These are phyloP conservation scores for Suhomyces anneliseae DNA, from an alignment of 1,139 yeast genomes.

Conservation along the genomic window DNA sequence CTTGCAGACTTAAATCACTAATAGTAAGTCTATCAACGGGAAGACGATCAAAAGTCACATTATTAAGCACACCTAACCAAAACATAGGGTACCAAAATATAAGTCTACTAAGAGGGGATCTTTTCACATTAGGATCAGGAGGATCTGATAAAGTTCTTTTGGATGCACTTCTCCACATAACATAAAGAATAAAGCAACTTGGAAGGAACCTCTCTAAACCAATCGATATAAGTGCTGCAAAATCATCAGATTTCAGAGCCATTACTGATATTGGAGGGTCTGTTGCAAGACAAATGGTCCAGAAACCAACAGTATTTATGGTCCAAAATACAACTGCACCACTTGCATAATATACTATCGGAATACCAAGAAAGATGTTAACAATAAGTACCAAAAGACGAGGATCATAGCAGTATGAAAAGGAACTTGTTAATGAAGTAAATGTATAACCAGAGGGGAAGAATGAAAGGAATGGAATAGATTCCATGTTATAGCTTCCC, in stretches of 20 bases:
- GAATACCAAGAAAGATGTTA: constrained; percentile 60
- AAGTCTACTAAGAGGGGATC: constrained; percentile 52
- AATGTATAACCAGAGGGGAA: constrained; percentile 77
- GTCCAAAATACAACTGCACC: constrained; percentile 66
- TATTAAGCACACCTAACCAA: constrained; percentile 85
- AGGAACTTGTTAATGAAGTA: constrained; percentile 27
- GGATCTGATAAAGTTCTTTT: constrained; percentile 29
- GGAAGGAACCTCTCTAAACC: constrained; percentile 80
- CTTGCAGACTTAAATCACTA: constrained; percentile 66
- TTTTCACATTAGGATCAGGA: neutral
- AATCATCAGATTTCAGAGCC: constrained; percentile 52
- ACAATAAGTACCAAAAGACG: constrained; percentile 55
- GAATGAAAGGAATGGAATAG: constrained; percentile 65
- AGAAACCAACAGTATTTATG: constrained; percentile 67
- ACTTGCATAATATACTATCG: constrained; percentile 56
- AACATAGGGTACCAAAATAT: constrained; percentile 76
- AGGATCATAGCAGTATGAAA: constrained; percentile 62
- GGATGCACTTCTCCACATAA: constrained; percentile 64
- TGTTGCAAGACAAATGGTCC: constrained; percentile 78
- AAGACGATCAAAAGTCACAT: constrained; percentile 81
- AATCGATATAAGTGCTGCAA: constrained; percentile 62
- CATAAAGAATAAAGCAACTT: constrained; percentile 65
- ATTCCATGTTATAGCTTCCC: constrained; percentile 53
- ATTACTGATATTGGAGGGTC: constrained; percentile 77
- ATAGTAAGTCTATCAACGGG: constrained; percentile 84